Base-by-base conservation (phyloP, 1,139 yeast species). In the Zygoascus sp. region DNA sequence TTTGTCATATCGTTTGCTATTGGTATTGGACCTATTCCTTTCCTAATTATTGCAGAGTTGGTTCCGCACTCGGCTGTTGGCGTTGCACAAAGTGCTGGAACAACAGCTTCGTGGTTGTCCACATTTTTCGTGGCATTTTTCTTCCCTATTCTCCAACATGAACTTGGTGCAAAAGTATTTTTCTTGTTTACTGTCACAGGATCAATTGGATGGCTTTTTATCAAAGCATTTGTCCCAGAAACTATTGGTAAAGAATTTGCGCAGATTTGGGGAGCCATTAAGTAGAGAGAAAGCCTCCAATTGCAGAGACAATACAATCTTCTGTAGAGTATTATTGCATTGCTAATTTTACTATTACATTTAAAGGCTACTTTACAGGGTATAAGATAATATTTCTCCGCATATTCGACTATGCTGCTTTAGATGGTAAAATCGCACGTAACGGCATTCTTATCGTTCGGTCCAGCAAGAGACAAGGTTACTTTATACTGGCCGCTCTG, bases 1-100 rank as follows among this genome's bases (percentile, higher is more conserved):
- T 89, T 87, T 63, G 89, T 90, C 43, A 79, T 83, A 0, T 78
- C 88, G 36, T 92, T 90, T 69, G 97, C 97, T 0, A 69, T 84
- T 41, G 98, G 98, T 0, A 65, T 89, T 52, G 98, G 98, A 0
- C 97, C 98, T 11, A 87, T 92, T 45, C 97, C 98, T 28, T 90
- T 90, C 67, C 69, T 90, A 54, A 68, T 90, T 50, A 83, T 92
- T n/a, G 80, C 95, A 7, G 97, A 92, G 63, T 81, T 90, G 16
- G 83, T 96, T 0, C 95, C 88, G 50, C 72, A 79, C 1, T 78
- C 79, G 48, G 94, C 92, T 2, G 83, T 81, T 50, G 94, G 90
- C 1, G 73, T 80, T 43, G 97, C 97, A 1, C 98, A 92, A 66
- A 83, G 95, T 61, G 83, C 88, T 74, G 97, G 96, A 8, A 86